A percentile compares a stretch with the other conserved stretches of the same genome.
phyloP scores from a whole-genome alignment of 164 flowering plant species.

The Annona cherimola region DNA sequence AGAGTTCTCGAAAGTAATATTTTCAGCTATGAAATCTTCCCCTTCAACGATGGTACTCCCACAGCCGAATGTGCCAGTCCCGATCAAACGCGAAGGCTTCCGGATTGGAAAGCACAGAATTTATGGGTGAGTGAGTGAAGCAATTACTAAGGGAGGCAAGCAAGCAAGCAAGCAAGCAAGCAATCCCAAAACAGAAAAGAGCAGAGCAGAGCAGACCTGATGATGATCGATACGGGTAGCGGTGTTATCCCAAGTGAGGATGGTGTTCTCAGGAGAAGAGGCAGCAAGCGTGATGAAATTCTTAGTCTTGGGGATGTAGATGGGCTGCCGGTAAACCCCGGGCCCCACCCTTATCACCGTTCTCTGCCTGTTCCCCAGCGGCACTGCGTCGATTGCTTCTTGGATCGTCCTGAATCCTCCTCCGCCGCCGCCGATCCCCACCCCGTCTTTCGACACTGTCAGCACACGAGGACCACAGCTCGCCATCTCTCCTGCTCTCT shows the following conservation, averaged over 20 bases:
- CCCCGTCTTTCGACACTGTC: slow-evolving; percentile 65
- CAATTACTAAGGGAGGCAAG: not conserved
- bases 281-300: slow-evolving; percentile 81
- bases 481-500: not conserved
- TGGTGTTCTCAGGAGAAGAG: slow-evolving; percentile 52
- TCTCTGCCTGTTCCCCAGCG: slow-evolving; percentile 59
- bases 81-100: slow-evolving; percentile 64
- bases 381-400: slow-evolving; percentile 80
- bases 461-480: slow-evolving; percentile 24
- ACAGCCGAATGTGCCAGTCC: slow-evolving; percentile 94
- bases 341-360: slow-evolving; percentile 67
- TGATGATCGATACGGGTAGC: slow-evolving; percentile 81
- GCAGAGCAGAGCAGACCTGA: slow-evolving; percentile 44
- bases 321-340: slow-evolving; percentile 73
- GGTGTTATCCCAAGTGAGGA: slow-evolving; percentile 86
- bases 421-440: too few relatives aligned
- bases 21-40: slow-evolving; percentile 93
- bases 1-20: slow-evolving; percentile 90
- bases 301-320: slow-evolving; percentile 90
- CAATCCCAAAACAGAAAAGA: not conserved
- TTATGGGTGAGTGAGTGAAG: not conserved
- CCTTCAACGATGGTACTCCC: slow-evolving; percentile 85
- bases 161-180: not conserved
- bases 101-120: not conserved
- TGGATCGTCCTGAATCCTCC: slow-evolving; percentile 70